phyloP scores from a whole-genome alignment of 1,139 yeast species.

The Blastobotrys serpentis region DNA sequence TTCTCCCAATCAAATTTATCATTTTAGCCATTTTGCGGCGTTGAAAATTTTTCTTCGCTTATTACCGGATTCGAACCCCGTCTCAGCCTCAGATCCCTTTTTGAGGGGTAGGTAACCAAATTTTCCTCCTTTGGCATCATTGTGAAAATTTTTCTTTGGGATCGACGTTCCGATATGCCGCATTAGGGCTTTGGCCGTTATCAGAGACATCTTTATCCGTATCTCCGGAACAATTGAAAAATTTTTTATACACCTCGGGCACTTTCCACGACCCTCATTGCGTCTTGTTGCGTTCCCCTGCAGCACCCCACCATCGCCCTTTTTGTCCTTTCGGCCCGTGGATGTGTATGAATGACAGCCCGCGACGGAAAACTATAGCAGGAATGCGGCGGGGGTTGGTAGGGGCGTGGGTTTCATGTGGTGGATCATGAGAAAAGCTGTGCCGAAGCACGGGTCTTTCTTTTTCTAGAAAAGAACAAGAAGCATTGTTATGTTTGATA shows the following conservation, averaged over 20 bases:
- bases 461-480: constrained; percentile 2
- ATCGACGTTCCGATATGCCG: not conserved
- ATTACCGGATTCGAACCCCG: constrained; percentile 1
- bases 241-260: not conserved
- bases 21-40: not conserved
- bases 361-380: no score
- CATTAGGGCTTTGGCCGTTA: not conserved
- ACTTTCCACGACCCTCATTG: not conserved
- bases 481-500: not conserved
- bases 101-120: not conserved
- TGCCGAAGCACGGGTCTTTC: not conserved
- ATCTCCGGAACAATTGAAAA: constrained; percentile 1
- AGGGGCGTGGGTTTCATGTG: no score
- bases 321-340: not conserved
- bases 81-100: not conserved
- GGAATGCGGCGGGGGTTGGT: no score
- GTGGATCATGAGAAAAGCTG: no score
- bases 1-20: not conserved
- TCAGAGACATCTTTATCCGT: not conserved
- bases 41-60: not conserved
- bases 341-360: no score
- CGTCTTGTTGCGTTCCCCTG: not conserved
- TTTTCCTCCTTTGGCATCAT: not conserved
- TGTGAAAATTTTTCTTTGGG: not conserved
- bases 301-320: not conserved